These are phyloP conservation scores for Fusarium buxicola DNA, from an alignment of 2,329 filamentous ascomycete genomes.

Conservation along the genomic window DNA sequence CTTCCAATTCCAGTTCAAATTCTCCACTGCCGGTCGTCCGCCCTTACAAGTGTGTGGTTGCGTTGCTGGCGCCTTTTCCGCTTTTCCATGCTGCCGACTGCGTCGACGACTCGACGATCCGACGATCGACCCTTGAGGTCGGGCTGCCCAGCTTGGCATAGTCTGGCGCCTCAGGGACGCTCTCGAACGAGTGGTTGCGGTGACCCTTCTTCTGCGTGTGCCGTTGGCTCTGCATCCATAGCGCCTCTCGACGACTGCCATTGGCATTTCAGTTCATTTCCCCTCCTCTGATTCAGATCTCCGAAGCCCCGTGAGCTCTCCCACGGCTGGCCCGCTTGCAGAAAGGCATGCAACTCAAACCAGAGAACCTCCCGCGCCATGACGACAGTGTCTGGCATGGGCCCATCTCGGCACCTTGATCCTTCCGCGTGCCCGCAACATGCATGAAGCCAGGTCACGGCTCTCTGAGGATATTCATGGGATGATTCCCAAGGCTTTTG, in stretches of 20 bases:
- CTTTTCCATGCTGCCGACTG: conserved; percentile 24
- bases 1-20: conserved; percentile 16
- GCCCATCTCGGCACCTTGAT: conserved; percentile 18
- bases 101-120: too few relatives aligned
- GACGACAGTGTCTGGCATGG: conserved; percentile 37
- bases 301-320: conserved; percentile 33
- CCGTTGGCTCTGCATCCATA: conserved; percentile 34
- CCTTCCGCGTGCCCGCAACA: conserved; percentile 25
- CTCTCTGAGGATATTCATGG: conserved; percentile 19
- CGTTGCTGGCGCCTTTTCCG: conserved; percentile 27
- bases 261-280: conserved; percentile 33
- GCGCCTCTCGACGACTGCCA: conserved; percentile 20
- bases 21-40: conserved; percentile 40
- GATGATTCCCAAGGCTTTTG: conserved; percentile 11
- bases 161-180: conserved; percentile 20
- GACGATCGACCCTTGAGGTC: conserved; percentile 35
- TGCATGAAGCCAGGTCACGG: conserved; percentile 29
- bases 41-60: conserved; percentile 11
- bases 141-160: conserved; percentile 34
- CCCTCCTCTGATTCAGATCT: conserved; percentile 27
- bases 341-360: conserved; percentile 36
- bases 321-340: conserved; percentile 28
- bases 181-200: conserved; percentile 23
- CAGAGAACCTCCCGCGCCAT: conserved; percentile 33
- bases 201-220: conserved; percentile 19